Percentiles rank a stretch among this genome's conserved stretches.
These are phyloP conservation scores for Penicillium sp. DNA, from an alignment of 2,329 filamentous ascomycete species.

Conservation along the genomic window DNA sequence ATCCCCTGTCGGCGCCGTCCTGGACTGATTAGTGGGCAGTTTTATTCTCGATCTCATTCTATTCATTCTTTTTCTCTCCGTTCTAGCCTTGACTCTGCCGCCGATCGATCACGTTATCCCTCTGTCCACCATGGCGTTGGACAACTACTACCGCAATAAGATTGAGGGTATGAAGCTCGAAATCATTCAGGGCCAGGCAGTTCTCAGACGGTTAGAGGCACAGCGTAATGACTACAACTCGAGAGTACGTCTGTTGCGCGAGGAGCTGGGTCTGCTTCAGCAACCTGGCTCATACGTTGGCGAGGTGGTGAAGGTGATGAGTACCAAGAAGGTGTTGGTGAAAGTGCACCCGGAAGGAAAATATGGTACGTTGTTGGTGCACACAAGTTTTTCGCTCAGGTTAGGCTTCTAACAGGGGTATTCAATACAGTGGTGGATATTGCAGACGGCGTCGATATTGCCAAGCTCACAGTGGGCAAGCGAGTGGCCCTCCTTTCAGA, in stretches of 20 bases:
- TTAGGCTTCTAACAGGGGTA: background rate
- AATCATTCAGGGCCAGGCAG: slow-evolving; percentile 97
- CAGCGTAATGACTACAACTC: slow-evolving; percentile 99
- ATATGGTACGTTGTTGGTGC: slow-evolving; percentile 68
- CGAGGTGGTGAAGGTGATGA: slow-evolving; percentile 99
- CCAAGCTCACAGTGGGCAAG: slow-evolving; percentile 95
- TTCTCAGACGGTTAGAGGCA: slow-evolving; percentile 89
- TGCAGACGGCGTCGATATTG: slow-evolving; percentile 86
- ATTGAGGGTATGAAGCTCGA: slow-evolving; percentile 99
- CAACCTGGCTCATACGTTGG: slow-evolving; percentile 98
- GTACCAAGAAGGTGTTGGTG: slow-evolving; percentile 97
- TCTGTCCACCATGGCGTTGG: slow-evolving; percentile 77
- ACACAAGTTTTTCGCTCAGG: background rate
- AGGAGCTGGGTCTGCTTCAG: slow-evolving; percentile 92
- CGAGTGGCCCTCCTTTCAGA: slow-evolving; percentile 95
- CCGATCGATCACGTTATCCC: slow-evolving; percentile 26
- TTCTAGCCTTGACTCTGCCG: slow-evolving; percentile 12
- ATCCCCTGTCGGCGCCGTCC: background rate
- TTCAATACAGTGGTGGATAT: slow-evolving; percentile 78
- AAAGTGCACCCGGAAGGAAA: slow-evolving; percentile 99
- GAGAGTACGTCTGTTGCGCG: slow-evolving; percentile 84
- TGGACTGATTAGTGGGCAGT: too few relatives aligned
- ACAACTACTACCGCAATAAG: slow-evolving; percentile 99
- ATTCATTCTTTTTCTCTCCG: background rate
- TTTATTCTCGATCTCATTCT: too few relatives aligned